Evolutionary conservation across 768 basidiomycete genomes (phyloP), one percentile per base, ranked within the genome.

Genomic region (Suillus lakei): DNA sequence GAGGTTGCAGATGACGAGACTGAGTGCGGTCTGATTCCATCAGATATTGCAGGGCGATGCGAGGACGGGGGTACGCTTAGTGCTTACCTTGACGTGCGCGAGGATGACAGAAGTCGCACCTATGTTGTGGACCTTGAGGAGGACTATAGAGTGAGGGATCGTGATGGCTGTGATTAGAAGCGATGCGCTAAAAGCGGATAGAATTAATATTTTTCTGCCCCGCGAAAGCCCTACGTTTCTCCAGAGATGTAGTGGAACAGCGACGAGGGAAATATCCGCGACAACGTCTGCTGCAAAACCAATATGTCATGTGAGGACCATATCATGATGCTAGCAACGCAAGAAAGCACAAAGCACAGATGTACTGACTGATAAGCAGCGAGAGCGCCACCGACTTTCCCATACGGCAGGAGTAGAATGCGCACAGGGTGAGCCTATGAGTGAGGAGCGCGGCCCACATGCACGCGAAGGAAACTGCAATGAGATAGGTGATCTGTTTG

Each of bases 1-100:
- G 21, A 72, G 65, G 30, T 74, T 70, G 65, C 74, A 76, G 9
- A 76, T 61, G 48, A 77, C 60, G 28, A 72, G 46, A 8, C 74
- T 66, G 23, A 72, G 60, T 9, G 76, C 71, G 6, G 68, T 26
- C 74, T 73, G 13, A 55, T 36, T 36, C 32, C 54, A n/a, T 55
- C 30, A 12, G 53, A 54, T 54, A 16, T 9, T 39, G 32, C 30
- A 53, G n/a, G 39, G 23, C 12, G 39, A 32, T 13, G 30, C 26
- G 21, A 41, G 28, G 7, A 55, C 32, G 18, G 26, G 44, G 63
- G 36, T 18, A 21, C 21, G 21, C 21, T 10, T 1, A n/a, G 5
- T 48, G 48, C 73, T 71, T 39, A 66, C 74, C 67, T 70, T 73
- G 54, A 69, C 65, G 10, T 75, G 73, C 0, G 55, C 67, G 15